phyloP scores from a whole-genome alignment of 345 rosid genomes.

The Psidium guajava region DNA sequence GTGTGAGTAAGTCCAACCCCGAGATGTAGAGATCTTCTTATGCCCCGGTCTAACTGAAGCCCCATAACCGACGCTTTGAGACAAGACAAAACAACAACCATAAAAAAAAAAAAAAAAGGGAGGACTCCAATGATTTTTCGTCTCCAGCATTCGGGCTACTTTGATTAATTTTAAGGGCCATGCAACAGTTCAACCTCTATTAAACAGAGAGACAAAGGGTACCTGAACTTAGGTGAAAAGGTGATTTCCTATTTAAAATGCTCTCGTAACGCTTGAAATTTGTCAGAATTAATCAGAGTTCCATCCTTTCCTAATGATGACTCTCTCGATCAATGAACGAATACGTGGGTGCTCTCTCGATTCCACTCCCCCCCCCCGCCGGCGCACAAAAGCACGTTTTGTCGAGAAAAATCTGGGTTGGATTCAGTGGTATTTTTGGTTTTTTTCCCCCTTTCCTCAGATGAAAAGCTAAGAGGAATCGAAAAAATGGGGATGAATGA shows the following conservation, averaged over 20 bases:
- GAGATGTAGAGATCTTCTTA: not conserved
- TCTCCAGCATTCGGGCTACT: not conserved
- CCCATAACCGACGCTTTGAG: not conserved
- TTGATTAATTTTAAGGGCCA: not conserved
- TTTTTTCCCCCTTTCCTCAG: not conserved
- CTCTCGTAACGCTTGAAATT: not conserved
- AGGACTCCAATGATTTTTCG: not conserved
- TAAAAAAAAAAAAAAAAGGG: not conserved
- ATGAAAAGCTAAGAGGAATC: not conserved
- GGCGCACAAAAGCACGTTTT: not conserved
- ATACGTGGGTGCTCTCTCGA: not conserved
- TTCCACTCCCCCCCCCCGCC: not conserved
- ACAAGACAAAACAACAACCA: not conserved
- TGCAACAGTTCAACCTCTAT: not conserved
- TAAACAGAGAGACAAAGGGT: not conserved
- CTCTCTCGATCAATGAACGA: not conserved
- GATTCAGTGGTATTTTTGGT: not conserved
- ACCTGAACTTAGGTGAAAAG: not conserved
- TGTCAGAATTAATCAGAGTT: not conserved
- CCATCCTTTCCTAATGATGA: not conserved
- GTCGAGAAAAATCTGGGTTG: not conserved
- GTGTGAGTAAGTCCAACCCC: not conserved
- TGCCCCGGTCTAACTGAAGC: not conserved
- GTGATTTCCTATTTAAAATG: not conserved
- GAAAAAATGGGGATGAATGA: not conserved